Base-by-base conservation (phyloP, 768 basidiomycete genomes). In the Phanerodontia chrysosporium region DNA sequence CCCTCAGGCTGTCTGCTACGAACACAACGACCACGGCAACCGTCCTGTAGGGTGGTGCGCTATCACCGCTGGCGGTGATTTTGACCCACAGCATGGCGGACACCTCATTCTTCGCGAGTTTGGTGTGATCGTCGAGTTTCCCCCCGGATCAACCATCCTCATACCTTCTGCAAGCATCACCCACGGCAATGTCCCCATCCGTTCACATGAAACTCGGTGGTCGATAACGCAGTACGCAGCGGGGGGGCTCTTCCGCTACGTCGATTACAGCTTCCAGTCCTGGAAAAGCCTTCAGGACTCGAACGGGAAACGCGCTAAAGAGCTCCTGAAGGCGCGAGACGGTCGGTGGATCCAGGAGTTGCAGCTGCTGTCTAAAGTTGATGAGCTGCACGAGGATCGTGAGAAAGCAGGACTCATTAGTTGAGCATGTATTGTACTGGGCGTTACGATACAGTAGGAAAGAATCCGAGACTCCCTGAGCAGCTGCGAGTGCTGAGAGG, bases 61-160 rank as follows among this genome's bases (percentile, higher is more conserved):
- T n/a, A 60, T 68, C 22, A 46, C 51, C 1, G 51, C 60, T 2
- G 18, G 58, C 7, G 67, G 67, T 4, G 21, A 58, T 7, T 69
- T 32, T 49, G 44, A 69, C 54, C 53, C 32, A 13, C 39, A 12
- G 14, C 39, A 3, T 2, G 51, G 51, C 13, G 51, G 51, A 9
- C 51, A 52, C n/a, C 25, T 52, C n/a, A 28, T 52, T 9, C 61
- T 69, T 0, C 49, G 48, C 21, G 54, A 63, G 9, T 27, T 61
- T 6, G 51, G 54, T 18, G 51, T 67, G 21, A 49, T 67, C 53
- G 57, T 69, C 24, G 65, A 66, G 48, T 65, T 66, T 35, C 67
- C 64, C 8, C 66, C 57, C 21, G 64, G 66, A 2, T 28, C 45
- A 0, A 55, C 49, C 27, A 60, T 67, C 51, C 46, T 64, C 48